Evolutionary conservation across 1,139 yeast genomes (phyloP), one percentile per base, ranked within the genome.

Genomic region (Pneumocystis jirovecii): DNA sequence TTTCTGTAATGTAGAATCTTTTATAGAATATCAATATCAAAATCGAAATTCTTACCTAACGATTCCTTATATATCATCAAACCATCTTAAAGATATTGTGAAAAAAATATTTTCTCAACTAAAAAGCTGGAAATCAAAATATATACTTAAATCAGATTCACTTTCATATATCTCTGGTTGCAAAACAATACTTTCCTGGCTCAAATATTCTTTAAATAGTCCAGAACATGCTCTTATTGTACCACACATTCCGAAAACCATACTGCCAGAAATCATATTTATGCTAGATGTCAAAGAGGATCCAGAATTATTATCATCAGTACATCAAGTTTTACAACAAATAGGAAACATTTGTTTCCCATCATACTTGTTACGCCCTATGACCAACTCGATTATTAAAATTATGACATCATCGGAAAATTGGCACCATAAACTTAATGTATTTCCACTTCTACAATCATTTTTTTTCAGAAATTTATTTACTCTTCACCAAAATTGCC

Each of bases 251-350:
- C 74, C 78, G 6, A 63, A 77, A 1, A 76, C 82, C 65, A 80
- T 91, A 62, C 76, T 89, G 1, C 96, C 96, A 19, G 86, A 89
- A 69, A 77, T 89, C 68, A 78, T 89, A 70, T 80, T 81, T 40
- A 77, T 90, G 66, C 83, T 85, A 66, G 81, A 81, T 64, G 81
- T 88, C 78, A 85, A 90, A 69, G 97, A 93, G 70, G 90, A 89
- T 31, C 87, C 85, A 68, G 81, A 91, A 68, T 86, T 91, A 0
- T 82, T 83, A 64, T 77, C 87, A 45, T 81, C 81, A 61, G 86
- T 89, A 0, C 79, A 81, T 1, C 71, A 80, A 1, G 76, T 82
- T 2, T 82, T 86, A 72, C 79, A 81, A 63, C 78, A 78, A 57
- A 77, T 86, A 2, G 85, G 90, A 0, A 85, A 84, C 68, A 76